Evolutionary conservation across 768 basidiomycete species (phyloP), one percentile per base, ranked within the genome.

Genomic region (Mycena vitilis): DNA sequence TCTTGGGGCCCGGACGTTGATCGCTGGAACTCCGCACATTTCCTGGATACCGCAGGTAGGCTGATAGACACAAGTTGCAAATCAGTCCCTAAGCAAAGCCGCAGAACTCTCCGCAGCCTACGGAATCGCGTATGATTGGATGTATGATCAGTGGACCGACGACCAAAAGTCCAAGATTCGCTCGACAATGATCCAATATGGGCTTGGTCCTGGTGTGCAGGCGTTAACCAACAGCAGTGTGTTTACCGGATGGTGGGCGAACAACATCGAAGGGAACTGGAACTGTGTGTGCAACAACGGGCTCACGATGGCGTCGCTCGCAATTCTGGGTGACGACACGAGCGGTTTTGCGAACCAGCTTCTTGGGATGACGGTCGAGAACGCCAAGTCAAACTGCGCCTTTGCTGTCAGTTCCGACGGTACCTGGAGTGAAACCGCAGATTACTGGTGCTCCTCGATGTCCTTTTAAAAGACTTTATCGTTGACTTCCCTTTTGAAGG

Each of bases 221-320:
- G 88, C 87, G 2, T 91, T 85, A 71, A 82, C 82, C 30, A 76
- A 78, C 60, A 74, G 81, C 51, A 69, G 76, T 36, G 85, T 82
- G 59, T 73, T 63, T 23, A 71, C 61, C 12, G 91, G 91, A 55
- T 98, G 96, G 96, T 98, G 96, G 96, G 85, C 80, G 59, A 84
- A 71, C 58, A 85, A 82, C 69, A 68, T 68, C 11, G 87, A 87
- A 53, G 97, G 97, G 22, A 99, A 99, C 84, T 99, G 98, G 98
- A 99, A 99, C 78, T 98, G 97, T 78, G 94, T 95, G 64, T 95
- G 92, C 83, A 99, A 98, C 78, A 87, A 88, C 54, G 98, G 98
- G 65, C 82, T 99, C 69, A 95, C 93, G 22, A 78, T 98, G 76
- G 98, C 87, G 53, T 88, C 98, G 1, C 89, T 99, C 65, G 96